Evolutionary conservation across 208 protist species (phyloP).

Genomic region (Crithidia bombi): DNA sequence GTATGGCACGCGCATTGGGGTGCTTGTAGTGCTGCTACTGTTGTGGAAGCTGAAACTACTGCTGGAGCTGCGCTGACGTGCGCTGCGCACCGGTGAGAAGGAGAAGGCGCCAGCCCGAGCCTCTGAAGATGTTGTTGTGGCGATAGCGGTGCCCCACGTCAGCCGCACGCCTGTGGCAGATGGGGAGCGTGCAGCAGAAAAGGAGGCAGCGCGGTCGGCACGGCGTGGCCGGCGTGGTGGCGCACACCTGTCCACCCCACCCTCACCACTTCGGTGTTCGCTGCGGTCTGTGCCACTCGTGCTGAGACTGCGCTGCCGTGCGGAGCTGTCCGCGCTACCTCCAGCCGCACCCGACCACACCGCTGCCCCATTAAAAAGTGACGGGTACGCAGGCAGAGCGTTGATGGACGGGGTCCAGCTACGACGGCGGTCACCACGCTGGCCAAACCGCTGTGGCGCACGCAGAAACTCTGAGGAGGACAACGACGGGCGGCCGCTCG

Average conservation of each 20-base stretch:
- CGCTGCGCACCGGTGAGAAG: slow-evolving; percentile 7
- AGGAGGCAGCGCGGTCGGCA: slow-evolving; percentile 21
- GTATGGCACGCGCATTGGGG: slow-evolving; percentile 3
- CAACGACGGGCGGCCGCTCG: slow-evolving; percentile 20
- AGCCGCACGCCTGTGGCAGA: slow-evolving; percentile 7
- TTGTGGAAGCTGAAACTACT: background rate
- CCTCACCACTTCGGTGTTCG: background rate
- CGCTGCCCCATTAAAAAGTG: background rate
- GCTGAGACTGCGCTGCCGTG: slow-evolving; percentile 15
- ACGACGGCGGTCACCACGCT: background rate
- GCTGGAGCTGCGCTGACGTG: background rate
- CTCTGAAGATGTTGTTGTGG: background rate
- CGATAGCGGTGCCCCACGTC: background rate
- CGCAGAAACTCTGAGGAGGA: slow-evolving; percentile 16
- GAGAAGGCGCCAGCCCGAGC: background rate
- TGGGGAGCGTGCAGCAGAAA: slow-evolving; percentile 24
- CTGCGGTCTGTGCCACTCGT: slow-evolving; percentile 1
- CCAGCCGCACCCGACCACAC: background rate
- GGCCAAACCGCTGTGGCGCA: slow-evolving; percentile 8
- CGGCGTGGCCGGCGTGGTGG: background rate
- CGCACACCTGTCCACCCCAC: background rate
- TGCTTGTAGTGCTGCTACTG: slow-evolving; percentile 1
- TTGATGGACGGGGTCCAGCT: background rate
- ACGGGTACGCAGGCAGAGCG: background rate
- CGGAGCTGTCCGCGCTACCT: background rate